Conservation (phyloP, 106 monocot genomes). For the Phalaenopsis equestris region DNA sequence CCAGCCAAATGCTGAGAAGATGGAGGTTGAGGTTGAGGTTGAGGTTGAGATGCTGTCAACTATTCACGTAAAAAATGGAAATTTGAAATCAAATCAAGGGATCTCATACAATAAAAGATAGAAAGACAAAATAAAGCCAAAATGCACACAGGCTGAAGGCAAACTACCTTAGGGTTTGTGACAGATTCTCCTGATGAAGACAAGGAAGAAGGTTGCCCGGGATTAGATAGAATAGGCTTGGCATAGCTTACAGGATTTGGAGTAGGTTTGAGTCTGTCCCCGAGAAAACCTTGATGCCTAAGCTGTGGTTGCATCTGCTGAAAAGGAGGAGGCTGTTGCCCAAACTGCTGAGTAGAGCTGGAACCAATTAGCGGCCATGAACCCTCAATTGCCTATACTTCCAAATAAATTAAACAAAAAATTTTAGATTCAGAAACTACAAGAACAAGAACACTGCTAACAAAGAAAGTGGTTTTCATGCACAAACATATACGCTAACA, state of each 20-base stretch:
- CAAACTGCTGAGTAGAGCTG: conserved; percentile 34
- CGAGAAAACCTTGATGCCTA: conserved; percentile 66
- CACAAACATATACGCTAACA: background rate
- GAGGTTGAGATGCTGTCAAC: conserved; percentile 9
- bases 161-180: conserved; percentile 50
- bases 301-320: conserved; percentile 47
- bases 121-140: background rate
- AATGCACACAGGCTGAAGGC: background rate
- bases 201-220: conserved; percentile 28
- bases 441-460: background rate
- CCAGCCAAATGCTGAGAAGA: conserved; percentile 36
- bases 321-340: conserved; percentile 23
- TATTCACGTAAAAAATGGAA: background rate
- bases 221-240: conserved; percentile 23
- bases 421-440: background rate
- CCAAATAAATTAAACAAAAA: background rate
- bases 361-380: conserved; percentile 52
- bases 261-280: conserved; percentile 45
- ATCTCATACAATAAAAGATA: background rate
- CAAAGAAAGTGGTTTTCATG: background rate
- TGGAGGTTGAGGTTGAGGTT: conserved; percentile 14
- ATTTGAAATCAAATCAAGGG: background rate
- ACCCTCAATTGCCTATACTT: conserved; percentile 29
- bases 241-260: conserved; percentile 20
- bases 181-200: conserved; percentile 44